phyloP scores from a whole-genome alignment of 176 grass and related monocot species.

The Ananas comosus region DNA sequence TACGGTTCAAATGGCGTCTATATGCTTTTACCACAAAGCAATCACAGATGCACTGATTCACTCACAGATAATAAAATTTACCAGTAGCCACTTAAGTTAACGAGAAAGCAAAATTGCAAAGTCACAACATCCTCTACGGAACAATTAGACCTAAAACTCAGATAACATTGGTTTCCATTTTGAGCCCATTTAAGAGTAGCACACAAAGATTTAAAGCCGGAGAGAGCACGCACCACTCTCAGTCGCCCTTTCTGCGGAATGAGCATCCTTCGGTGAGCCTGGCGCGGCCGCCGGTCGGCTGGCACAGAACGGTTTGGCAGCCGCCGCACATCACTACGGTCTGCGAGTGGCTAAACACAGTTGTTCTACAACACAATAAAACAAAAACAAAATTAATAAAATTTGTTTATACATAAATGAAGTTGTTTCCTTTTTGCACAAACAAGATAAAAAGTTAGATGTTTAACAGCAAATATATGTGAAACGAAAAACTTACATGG shows the following conservation, averaged over 20 bases:
- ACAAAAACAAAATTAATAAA: not conserved
- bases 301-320: constrained; percentile 13
- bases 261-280: constrained; percentile 15
- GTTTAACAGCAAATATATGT: no score
- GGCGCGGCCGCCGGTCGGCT: constrained; percentile 8
- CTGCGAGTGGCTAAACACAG: constrained; percentile 16
- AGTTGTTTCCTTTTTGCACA: not conserved
- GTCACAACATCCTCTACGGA: not conserved
- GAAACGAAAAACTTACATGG: constrained; percentile 12
- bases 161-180: not conserved
- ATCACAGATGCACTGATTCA: no score
- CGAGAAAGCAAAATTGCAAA: not conserved
- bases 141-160: not conserved
- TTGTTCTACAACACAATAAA: constrained; percentile 3
- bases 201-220: not conserved
- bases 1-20: no score
- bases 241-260: constrained; percentile 15
- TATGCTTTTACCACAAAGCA: no score
- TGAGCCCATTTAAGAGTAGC: not conserved
- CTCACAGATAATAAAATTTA: not conserved
- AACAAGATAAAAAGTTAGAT: not conserved
- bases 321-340: constrained; percentile 15
- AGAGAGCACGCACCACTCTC: not conserved
- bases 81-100: not conserved
- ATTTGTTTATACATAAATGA: not conserved